These are phyloP conservation scores for Cryptococcus deneoformans DNA, from an alignment of 1,284 basidiomycete species.

Conservation along the genomic window DNA sequence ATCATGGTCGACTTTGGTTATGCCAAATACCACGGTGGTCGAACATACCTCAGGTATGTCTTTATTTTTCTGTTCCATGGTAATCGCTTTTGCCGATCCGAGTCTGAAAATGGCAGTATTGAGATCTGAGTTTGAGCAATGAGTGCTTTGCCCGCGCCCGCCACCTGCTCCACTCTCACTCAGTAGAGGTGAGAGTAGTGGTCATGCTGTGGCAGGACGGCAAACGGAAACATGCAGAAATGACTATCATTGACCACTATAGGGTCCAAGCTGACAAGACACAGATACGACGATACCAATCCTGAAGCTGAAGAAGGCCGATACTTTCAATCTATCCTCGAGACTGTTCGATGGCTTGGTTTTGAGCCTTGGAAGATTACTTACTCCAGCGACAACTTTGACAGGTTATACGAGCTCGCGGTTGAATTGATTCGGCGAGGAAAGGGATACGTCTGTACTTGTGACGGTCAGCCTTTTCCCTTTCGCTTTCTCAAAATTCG, in stretches of 20 bases:
- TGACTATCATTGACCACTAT: neutral
- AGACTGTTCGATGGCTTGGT: slow-evolving; percentile 94
- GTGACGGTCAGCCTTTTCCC: slow-evolving; percentile 66
- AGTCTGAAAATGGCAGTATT: neutral
- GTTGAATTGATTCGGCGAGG: slow-evolving; percentile 87
- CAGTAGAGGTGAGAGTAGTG: too few species aligned
- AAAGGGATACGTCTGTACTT: slow-evolving; percentile 95
- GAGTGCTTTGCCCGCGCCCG: too few species aligned
- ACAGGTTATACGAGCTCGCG: slow-evolving; percentile 81
- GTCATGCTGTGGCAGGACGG: too few species aligned
- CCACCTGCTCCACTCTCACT: too few species aligned
- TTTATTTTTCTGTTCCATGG: neutral
- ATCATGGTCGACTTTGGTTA: slow-evolving; percentile 99
- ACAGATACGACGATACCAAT: slow-evolving; percentile 91
- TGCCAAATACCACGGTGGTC: slow-evolving; percentile 84
- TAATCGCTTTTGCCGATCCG: neutral
- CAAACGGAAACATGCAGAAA: too few species aligned
- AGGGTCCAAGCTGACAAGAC: neutral
- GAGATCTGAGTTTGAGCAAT: too few species aligned
- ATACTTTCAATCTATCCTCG: slow-evolving; percentile 96
- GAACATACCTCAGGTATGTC: slow-evolving; percentile 73
- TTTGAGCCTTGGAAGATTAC: slow-evolving; percentile 99
- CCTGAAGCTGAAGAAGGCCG: slow-evolving; percentile 95
- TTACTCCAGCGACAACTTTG: slow-evolving; percentile 98
- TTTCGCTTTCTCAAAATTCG: neutral